These are phyloP conservation scores for Ogataea sp. DNA, from an alignment of 805 yeast genomes.

Conservation along the genomic window DNA sequence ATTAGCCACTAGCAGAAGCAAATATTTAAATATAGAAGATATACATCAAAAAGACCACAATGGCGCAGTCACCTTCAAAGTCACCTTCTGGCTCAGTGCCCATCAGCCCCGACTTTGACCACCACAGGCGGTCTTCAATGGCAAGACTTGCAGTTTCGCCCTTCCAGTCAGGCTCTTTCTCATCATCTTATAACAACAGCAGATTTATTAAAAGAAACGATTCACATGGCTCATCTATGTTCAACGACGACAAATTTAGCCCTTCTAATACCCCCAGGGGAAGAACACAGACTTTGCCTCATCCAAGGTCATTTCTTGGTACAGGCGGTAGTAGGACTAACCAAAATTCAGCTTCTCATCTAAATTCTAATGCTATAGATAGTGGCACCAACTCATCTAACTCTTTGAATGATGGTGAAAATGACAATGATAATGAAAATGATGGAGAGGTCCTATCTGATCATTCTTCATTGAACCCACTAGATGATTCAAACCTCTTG, in stretches of 20 bases:
- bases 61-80: not conserved
- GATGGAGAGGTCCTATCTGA: conserved; percentile 3
- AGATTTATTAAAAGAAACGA: conserved; percentile 6
- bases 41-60: not conserved
- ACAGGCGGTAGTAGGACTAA: not conserved
- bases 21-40: no score
- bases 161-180: not conserved
- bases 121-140: conserved; percentile 23
- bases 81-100: not conserved
- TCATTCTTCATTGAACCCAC: not conserved
- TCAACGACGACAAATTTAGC: conserved; percentile 9
- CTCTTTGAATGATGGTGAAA: conserved; percentile 6
- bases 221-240: conserved; percentile 17
- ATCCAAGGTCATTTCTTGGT: conserved; percentile 1
- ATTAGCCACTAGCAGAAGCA: no score
- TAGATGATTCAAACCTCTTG: conserved; percentile 27
- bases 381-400: conserved; percentile 16
- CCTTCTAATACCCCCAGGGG: conserved; percentile 1
- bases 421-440: no score
- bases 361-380: conserved; percentile 3
- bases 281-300: not conserved
- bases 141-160: conserved; percentile 20
- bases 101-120: not conserved
- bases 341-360: not conserved
- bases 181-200: not conserved